Percentiles rank a stretch among this genome's conserved stretches.
Evolutionary conservation across 306 rosid species (phyloP).

Genomic region (Fragaria nilgerrensis): DNA sequence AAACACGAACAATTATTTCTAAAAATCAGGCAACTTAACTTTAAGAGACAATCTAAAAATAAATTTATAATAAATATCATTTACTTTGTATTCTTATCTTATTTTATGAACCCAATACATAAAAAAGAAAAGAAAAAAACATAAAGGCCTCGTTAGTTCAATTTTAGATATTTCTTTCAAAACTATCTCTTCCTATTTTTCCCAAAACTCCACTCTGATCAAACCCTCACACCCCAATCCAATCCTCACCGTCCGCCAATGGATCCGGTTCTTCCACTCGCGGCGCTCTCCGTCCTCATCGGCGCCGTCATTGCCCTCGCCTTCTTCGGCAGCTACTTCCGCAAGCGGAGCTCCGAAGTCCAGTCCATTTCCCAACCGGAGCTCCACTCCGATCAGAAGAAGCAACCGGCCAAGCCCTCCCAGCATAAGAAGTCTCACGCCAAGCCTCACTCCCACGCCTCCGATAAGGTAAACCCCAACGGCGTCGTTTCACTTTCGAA

Average conservation of each 20-base stretch:
- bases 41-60: too few species aligned
- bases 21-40: too few species aligned
- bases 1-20: too few species aligned
- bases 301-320: constrained; percentile 61
- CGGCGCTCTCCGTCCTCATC: constrained; percentile 50
- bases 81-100: too few species aligned
- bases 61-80: too few species aligned
- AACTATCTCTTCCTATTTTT: too few species aligned
- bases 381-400: constrained; percentile 46
- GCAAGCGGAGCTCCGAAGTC: constrained; percentile 69
- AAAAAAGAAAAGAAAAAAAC: too few species aligned
- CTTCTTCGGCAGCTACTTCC: constrained; percentile 66
- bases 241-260: constrained; percentile 26
- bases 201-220: too few species aligned
- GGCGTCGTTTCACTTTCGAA: not conserved
- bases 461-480: constrained; percentile 58
- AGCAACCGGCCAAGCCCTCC: constrained; percentile 39
- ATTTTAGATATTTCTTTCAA: too few species aligned
- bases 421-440: constrained; percentile 62
- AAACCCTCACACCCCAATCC: not conserved
- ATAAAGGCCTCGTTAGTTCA: too few species aligned
- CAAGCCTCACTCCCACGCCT: constrained; percentile 59
- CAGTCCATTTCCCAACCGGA: constrained; percentile 66
- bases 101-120: too few species aligned
- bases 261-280: constrained; percentile 63